These are phyloP conservation scores for Lentinula sp. DNA, from an alignment of 768 basidiomycete species.

Conservation along the genomic window DNA sequence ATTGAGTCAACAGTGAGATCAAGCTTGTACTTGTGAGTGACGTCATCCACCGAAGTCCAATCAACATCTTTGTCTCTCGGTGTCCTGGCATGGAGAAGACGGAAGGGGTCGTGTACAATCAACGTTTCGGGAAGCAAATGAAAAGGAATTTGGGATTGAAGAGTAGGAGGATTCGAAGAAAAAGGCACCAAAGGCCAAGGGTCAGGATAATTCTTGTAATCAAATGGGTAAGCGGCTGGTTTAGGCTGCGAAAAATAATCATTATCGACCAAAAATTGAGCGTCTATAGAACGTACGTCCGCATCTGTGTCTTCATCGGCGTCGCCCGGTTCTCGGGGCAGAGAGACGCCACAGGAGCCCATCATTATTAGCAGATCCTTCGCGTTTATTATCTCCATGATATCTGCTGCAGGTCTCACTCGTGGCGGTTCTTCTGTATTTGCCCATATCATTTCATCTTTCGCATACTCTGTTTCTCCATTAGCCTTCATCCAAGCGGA, in stretches of 20 bases:
- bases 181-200: conserved; percentile 38
- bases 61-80: background rate
- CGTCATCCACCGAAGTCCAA: conserved; percentile 25
- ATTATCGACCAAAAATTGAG: background rate
- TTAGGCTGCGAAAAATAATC: background rate
- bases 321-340: background rate
- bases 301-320: background rate
- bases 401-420: conserved; percentile 21
- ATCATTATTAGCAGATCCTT: conserved; percentile 10
- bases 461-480: conserved; percentile 26
- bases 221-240: conserved; percentile 15
- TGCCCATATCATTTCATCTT: conserved; percentile 25
- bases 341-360: background rate
- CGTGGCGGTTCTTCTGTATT: conserved; percentile 28
- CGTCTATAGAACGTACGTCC: background rate
- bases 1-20: background rate
- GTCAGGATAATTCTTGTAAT: conserved; percentile 27
- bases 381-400: conserved; percentile 17
- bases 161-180: conserved; percentile 8
- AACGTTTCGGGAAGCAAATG: conserved; percentile 32
- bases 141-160: conserved; percentile 27
- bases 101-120: conserved; percentile 38
- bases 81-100: conserved; percentile 15
- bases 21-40: conserved; percentile 25
- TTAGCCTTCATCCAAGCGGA: conserved; percentile 25